Percentiles rank a stretch among this genome's conserved stretches.
Conservation (phyloP, 2,329 filamentous ascomycete genomes). For the Annulohypoxylon truncatum region DNA sequence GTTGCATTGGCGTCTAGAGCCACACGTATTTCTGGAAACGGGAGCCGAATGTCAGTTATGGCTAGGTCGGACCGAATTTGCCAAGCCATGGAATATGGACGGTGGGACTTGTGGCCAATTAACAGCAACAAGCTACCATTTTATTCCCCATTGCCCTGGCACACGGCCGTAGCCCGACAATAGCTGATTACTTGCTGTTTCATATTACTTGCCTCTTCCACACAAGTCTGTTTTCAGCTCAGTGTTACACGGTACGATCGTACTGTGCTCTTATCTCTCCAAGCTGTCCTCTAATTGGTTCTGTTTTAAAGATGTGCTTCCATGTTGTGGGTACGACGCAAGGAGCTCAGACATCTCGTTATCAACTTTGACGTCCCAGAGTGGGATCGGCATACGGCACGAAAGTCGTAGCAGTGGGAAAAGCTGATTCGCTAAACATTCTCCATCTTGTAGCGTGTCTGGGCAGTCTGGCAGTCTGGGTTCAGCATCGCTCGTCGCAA, state of each 20-base stretch:
- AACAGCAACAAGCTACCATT: background rate
- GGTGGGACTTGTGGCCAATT: slow-evolving; percentile 1
- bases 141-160: background rate
- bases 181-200: background rate
- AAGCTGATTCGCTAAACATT: background rate
- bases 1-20: background rate
- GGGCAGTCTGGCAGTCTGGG: too few relatives aligned
- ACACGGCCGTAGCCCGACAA: background rate
- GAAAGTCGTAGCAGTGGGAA: background rate
- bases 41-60: slow-evolving; percentile 8
- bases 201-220: background rate
- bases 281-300: slow-evolving; percentile 5
- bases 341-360: background rate
- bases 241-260: background rate
- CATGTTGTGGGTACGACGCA: slow-evolving; percentile 4
- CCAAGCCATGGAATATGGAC: slow-evolving; percentile 22
- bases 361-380: background rate
- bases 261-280: slow-evolving; percentile 9
- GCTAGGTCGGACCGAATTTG: slow-evolving; percentile 35
- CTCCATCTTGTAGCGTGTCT: background rate
- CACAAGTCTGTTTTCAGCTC: background rate
- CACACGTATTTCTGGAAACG: background rate
- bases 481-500: background rate
- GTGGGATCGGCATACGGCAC: background rate
- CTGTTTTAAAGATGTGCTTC: background rate